These are phyloP conservation scores for Trichophyton schoenleinii DNA, from an alignment of 2,329 filamentous ascomycete genomes.

Conservation along the genomic window DNA sequence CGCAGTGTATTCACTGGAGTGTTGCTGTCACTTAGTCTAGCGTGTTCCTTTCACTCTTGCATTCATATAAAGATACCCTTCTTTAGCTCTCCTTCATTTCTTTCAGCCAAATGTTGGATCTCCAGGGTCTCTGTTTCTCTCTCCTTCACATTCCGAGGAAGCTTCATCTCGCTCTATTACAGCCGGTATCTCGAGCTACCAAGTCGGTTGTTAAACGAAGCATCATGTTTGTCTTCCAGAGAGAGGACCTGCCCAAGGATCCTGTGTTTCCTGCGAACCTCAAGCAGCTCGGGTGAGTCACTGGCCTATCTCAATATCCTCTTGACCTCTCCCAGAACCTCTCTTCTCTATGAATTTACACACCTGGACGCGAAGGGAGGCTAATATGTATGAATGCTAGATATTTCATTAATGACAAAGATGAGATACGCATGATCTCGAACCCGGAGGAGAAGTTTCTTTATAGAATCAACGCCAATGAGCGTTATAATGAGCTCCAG, in stretches of 20 bases:
- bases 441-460: slow-evolving; percentile 60
- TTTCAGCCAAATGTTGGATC: slow-evolving; percentile 5
- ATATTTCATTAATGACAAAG: slow-evolving; percentile 64
- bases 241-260: slow-evolving; percentile 58
- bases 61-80: background rate
- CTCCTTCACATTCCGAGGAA: background rate
- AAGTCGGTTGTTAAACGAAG: background rate
- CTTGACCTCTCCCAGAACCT: background rate
- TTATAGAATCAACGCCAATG: slow-evolving; percentile 59
- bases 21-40: background rate
- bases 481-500: slow-evolving; percentile 65
- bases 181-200: background rate
- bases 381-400: slow-evolving; percentile 31
- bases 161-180: slow-evolving; percentile 6
- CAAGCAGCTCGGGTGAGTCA: slow-evolving; percentile 54
- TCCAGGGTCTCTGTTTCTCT: background rate
- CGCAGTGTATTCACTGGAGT: background rate
- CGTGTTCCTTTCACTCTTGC: background rate
- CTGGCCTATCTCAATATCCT: background rate
- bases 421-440: slow-evolving; percentile 59
- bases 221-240: slow-evolving; percentile 63
- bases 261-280: slow-evolving; percentile 54
- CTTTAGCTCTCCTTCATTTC: background rate
- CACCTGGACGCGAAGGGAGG: background rate
- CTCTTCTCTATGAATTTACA: background rate